Conservation (phyloP, 2,329 filamentous ascomycete species). For the Fusarium mexicanum region DNA sequence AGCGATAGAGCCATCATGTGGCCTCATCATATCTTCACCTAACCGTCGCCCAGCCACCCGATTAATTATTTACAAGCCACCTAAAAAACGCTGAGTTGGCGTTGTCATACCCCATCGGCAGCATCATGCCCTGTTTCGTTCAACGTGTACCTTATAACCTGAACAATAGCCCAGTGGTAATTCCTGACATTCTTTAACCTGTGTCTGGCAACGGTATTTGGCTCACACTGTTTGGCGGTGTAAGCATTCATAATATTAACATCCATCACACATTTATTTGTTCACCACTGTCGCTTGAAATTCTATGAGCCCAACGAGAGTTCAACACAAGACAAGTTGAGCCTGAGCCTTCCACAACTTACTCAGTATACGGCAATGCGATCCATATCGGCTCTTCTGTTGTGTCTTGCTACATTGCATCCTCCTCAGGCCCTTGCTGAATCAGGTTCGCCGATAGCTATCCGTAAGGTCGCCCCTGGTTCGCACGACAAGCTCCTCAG, state of each 20-base stretch:
- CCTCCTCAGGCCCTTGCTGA: constrained; percentile 50
- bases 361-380: constrained; percentile 49
- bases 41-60: constrained; percentile 41
- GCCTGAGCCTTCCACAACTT: not conserved
- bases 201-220: constrained; percentile 4
- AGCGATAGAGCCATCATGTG: not conserved
- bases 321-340: not conserved
- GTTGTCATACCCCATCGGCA: constrained; percentile 35
- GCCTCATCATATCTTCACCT: constrained; percentile 11
- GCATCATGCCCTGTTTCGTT: constrained; percentile 6
- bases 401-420: constrained; percentile 58
- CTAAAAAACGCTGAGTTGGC: constrained; percentile 17
- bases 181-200: not conserved
- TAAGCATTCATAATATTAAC: not conserved
- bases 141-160: not conserved
- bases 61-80: constrained; percentile 40
- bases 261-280: not conserved
- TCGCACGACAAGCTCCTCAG: constrained; percentile 78
- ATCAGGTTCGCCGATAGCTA: constrained; percentile 62
- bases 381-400: constrained; percentile 50
- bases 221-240: constrained; percentile 20
- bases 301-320: not conserved
- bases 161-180: not conserved
- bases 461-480: constrained; percentile 78
- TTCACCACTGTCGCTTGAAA: constrained; percentile 15